Percentiles rank a stretch among this genome's conserved stretches.
These are phyloP conservation scores for Ampelocalamus luodianensis DNA, from an alignment of 176 grass and related monocot genomes.

Conservation along the genomic window DNA sequence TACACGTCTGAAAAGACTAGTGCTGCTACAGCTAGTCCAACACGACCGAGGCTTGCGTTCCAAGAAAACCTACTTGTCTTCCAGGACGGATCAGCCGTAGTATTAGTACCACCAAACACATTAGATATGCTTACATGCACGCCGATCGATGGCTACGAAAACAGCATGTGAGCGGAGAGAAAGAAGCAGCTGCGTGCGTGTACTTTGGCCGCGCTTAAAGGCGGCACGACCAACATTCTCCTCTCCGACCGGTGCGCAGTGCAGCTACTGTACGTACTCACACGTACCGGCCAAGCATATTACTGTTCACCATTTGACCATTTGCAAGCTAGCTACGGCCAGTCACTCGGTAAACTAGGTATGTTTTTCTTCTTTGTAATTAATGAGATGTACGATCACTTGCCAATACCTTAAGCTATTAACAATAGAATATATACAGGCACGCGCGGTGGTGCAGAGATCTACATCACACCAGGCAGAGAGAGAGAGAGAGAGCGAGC, in stretches of 20 bases:
- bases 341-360: constrained; percentile 27
- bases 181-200: background rate
- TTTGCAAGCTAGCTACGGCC: background rate
- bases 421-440: background rate
- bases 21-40: background rate
- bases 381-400: background rate
- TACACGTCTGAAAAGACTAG: constrained; percentile 38
- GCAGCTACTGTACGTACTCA: background rate
- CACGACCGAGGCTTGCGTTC: constrained; percentile 38
- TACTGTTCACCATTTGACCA: constrained; percentile 1
- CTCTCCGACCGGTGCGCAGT: background rate
- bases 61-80: constrained; percentile 31
- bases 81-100: background rate
- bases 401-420: constrained; percentile 43
- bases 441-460: background rate
- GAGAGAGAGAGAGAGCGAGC: too few species aligned
- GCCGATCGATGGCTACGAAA: background rate
- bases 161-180: background rate
- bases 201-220: constrained; percentile 7
- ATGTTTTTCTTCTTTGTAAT: background rate
- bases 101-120: background rate
- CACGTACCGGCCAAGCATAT: background rate
- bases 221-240: constrained; percentile 4
- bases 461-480: background rate
- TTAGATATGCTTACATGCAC: background rate